These are phyloP conservation scores for Cardiosporidium cionae DNA, from an alignment of 169 alveolate genomes.

Conservation along the genomic window DNA sequence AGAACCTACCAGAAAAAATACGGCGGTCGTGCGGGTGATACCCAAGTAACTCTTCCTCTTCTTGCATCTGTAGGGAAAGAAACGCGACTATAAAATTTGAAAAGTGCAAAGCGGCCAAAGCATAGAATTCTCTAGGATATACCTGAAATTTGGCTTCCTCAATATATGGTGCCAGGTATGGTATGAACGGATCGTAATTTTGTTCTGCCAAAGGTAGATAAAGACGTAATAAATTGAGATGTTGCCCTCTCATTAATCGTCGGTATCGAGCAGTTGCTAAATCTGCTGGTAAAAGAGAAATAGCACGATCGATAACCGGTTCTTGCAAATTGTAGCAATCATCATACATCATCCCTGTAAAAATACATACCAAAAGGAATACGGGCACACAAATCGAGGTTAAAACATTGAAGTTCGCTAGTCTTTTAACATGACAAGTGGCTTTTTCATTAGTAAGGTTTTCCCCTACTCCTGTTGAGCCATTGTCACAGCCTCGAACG, in stretches of 20 bases:
- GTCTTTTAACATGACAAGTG: too few relatives aligned
- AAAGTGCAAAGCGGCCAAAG: not conserved
- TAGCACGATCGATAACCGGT: conserved; percentile 70
- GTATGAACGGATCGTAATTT: conserved; percentile 73
- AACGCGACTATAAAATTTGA: not conserved
- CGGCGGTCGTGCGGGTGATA: conserved; percentile 69
- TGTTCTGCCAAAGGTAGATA: conserved; percentile 49
- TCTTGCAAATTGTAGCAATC: conserved; percentile 64
- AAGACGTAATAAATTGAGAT: conserved; percentile 46
- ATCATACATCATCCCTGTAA: conserved; percentile 64
- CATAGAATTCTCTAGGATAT: too few relatives aligned
- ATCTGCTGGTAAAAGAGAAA: conserved; percentile 60
- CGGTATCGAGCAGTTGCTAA: conserved; percentile 57
- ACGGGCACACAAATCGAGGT: not conserved
- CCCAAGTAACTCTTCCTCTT: conserved; percentile 74
- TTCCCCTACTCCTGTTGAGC: not conserved
- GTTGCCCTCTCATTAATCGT: conserved; percentile 64
- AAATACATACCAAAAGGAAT: not conserved
- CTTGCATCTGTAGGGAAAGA: too few relatives aligned
- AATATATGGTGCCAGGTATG: conserved; percentile 74
- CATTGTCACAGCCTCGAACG: not conserved
- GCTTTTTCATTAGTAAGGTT: not conserved
- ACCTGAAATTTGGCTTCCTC: conserved; percentile 79
- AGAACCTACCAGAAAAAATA: conserved; percentile 54
- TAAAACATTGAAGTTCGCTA: too few relatives aligned